These are phyloP conservation scores for Amorphotheca resinae DNA, from an alignment of 495 filamentous ascomycete species.

Conservation along the genomic window DNA sequence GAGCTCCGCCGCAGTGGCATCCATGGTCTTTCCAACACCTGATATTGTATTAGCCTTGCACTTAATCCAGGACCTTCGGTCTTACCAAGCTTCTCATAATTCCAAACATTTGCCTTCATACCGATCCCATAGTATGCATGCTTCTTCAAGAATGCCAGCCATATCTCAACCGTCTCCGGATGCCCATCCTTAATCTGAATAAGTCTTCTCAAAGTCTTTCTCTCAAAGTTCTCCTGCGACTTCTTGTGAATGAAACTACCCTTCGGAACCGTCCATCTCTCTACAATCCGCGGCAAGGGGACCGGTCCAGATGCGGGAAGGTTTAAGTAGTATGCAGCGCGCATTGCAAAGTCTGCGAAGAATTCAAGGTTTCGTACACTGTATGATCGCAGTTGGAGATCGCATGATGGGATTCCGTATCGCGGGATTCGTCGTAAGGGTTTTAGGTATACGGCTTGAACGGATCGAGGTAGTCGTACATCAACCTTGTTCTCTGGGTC, in stretches of 20 bases:
- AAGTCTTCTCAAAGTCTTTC: constrained; percentile 71
- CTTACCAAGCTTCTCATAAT: constrained; percentile 60
- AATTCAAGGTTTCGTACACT: constrained; percentile 83
- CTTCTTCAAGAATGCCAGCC: constrained; percentile 84
- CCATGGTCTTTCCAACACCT: constrained; percentile 60
- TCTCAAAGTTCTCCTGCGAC: constrained; percentile 93
- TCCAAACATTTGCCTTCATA: constrained; percentile 98
- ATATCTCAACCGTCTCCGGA: constrained; percentile 74
- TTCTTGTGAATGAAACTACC: constrained; percentile 93
- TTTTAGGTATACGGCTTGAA: constrained; percentile 76
- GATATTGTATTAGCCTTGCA: not conserved
- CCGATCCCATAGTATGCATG: constrained; percentile 88
- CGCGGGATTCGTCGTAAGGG: constrained; percentile 64
- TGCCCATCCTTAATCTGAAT: constrained; percentile 92
- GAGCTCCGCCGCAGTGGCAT: constrained; percentile 42
- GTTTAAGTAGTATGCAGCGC: constrained; percentile 86
- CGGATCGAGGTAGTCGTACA: constrained; percentile 50
- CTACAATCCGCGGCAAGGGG: constrained; percentile 72
- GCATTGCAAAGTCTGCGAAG: constrained; percentile 88
- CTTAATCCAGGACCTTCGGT: constrained; percentile 11
- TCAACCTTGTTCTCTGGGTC: constrained; percentile 13
- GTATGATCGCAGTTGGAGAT: constrained; percentile 89
- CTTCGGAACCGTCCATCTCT: constrained; percentile 90
- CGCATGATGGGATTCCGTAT: constrained; percentile 70
- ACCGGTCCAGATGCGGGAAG: constrained; percentile 79